These are phyloP conservation scores for Medicago lupulina DNA, from an alignment of 306 rosid genomes.

Conservation along the genomic window DNA sequence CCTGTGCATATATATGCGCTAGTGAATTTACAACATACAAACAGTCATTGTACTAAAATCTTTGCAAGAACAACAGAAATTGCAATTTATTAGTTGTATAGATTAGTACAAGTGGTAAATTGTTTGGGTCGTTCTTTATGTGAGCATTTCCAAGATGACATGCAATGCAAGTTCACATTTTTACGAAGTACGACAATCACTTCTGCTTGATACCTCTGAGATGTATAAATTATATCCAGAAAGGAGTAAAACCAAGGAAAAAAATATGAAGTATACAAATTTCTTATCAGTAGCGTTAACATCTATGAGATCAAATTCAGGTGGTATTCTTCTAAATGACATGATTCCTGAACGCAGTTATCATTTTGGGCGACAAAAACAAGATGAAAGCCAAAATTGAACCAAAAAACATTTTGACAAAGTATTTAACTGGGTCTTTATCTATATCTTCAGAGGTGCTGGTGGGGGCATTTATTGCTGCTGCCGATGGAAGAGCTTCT, in stretches of 20 bases:
- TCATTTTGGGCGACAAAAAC: conserved; percentile 76
- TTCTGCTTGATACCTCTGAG: conserved; percentile 8
- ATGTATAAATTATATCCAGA: conserved; percentile 9
- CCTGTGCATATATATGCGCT: background rate
- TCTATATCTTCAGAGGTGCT: conserved; percentile 57
- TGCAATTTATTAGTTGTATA: background rate
- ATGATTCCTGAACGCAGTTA: conserved; percentile 62
- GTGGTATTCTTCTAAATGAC: conserved; percentile 45
- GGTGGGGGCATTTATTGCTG: conserved; percentile 57
- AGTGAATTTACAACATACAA: background rate
- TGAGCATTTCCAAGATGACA: background rate
- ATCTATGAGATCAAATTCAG: conserved; percentile 18
- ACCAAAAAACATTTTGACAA: conserved; percentile 75
- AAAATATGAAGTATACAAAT: conserved; percentile 22
- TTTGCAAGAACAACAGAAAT: background rate
- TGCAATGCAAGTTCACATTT: background rate
- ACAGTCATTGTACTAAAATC: background rate
- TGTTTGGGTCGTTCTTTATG: background rate
- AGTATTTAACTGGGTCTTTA: conserved; percentile 56
- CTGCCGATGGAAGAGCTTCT: conserved; percentile 94
- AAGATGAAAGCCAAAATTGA: conserved; percentile 73
- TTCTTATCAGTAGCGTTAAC: conserved; percentile 26
- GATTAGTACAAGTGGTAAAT: background rate
- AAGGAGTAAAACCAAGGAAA: background rate
- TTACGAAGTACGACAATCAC: conserved; percentile 19